phyloP scores from a whole-genome alignment of 345 rosid genomes.

The Eucalyptus tenuipes region DNA sequence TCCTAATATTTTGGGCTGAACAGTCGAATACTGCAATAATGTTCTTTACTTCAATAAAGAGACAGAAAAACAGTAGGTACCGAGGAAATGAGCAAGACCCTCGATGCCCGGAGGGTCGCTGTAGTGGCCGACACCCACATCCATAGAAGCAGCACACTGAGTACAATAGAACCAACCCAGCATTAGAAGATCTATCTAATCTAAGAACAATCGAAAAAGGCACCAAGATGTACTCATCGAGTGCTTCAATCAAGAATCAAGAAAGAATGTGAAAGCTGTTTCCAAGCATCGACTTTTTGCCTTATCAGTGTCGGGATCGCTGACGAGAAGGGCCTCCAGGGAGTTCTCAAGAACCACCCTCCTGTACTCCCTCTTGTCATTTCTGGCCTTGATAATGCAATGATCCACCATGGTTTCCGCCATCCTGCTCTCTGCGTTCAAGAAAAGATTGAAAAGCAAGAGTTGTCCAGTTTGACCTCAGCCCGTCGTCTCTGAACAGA shows the following conservation, averaged over 20 bases:
- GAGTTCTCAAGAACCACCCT: conserved; percentile 59
- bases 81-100: conserved; percentile 93
- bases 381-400: conserved; percentile 52
- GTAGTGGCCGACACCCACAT: conserved; percentile 70
- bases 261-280: background rate
- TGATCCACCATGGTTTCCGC: background rate
- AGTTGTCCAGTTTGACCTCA: background rate
- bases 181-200: background rate
- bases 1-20: background rate
- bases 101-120: conserved; percentile 77
- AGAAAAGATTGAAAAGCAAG: background rate
- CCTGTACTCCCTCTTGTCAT: conserved; percentile 58
- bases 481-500: background rate
- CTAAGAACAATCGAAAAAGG: background rate
- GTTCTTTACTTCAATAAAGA: background rate
- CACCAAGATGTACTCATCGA: background rate
- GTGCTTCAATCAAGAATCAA: background rate
- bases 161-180: background rate
- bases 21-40: background rate
- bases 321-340: conserved; percentile 65
- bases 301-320: conserved; percentile 92
- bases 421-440: background rate
- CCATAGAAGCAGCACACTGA: conserved; percentile 94
- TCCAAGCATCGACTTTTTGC: background rate
- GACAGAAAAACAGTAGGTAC: conserved; percentile 10